phyloP scores from a whole-genome alignment of 768 basidiomycete species.

The Sporobolomyces phaffii region DNA sequence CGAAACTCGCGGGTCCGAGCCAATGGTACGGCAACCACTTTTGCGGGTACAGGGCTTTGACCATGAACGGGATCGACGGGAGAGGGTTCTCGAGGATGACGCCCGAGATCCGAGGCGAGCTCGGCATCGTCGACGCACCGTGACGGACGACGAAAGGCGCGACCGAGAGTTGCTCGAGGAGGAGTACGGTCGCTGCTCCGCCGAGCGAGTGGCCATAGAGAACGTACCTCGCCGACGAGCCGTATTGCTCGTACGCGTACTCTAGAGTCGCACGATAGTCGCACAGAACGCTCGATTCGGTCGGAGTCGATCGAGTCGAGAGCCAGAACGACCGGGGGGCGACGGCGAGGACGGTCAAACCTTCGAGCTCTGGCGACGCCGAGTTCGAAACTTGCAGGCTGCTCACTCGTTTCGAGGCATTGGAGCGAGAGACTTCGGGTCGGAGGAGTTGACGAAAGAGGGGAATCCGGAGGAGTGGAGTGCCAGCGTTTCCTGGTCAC shows the following conservation, averaged over 20 bases:
- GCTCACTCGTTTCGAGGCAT: no score
- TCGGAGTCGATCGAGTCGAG: slow-evolving; percentile 49
- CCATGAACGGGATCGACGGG: slow-evolving; percentile 52
- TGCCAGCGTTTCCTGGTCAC: slow-evolving; percentile 54
- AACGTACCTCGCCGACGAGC: not conserved
- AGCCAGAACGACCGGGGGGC: slow-evolving; percentile 56
- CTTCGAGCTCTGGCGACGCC: not conserved
- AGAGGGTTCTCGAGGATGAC: slow-evolving; percentile 55
- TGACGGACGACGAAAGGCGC: not conserved
- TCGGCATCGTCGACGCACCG: not conserved
- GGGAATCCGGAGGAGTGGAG: slow-evolving; percentile 52
- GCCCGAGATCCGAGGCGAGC: slow-evolving; percentile 42
- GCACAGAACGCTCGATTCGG: slow-evolving; percentile 48
- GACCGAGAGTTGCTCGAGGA: slow-evolving; percentile 44
- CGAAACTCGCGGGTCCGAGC: slow-evolving; percentile 51
- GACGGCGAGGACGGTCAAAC: slow-evolving; percentile 47
- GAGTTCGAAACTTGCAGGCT: no score
- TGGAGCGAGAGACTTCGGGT: not conserved
- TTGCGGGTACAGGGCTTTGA: slow-evolving; percentile 52
- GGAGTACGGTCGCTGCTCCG: slow-evolving; percentile 50
- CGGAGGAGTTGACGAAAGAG: slow-evolving; percentile 47
- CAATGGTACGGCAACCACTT: slow-evolving; percentile 54
- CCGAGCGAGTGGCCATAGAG: slow-evolving; percentile 54
- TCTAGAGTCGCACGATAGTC: slow-evolving; percentile 48
- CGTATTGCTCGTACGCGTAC: not conserved